Base-by-base conservation (phyloP, 345 rosid genomes). In the Psidium friedrichsthalianum region DNA sequence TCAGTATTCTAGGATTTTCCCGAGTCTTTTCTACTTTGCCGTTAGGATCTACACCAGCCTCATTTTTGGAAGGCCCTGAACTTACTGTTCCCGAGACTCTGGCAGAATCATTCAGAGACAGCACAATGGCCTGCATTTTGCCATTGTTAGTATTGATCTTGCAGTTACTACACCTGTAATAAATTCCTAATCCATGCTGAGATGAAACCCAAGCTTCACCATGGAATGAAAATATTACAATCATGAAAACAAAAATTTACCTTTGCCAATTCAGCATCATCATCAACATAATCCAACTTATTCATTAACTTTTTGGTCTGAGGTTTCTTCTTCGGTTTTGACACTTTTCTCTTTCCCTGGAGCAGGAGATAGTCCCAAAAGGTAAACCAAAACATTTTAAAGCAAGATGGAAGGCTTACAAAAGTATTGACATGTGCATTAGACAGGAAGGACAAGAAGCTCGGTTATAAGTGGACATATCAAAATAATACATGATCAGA, bases 91-190 rank as follows among this genome's bases (percentile, higher is more conserved):
- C 78, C 36, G 25, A 69, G 36, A 69, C 78, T 69, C 47, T 40
- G 0, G 78, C 86, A 85, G 91, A 87, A 84, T 90, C 93, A 87
- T 91, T 92, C 85, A 96, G 89, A 47, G 99, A 96, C 36, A 95
- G 95, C 36, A 96, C 92, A 86, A 94, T 91, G 74, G 98, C 98
- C 98, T 95, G 93, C 64, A 88, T 69, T 69, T 36, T 32, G 78
- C 47, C 47, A 69, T 42, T 69, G 25, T 69, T 2, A 9, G 20
- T 36, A 32, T 69, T 36, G 13, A 69, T 2, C 47, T 69, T 69
- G 0, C 3, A 1, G 78, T 69, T 69, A 36, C 44, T 36, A 21
- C 85, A 32, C 8, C 56, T 82, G 42, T 92, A 91, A 88, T 93
- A 56, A 61, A 84, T 86, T 52, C 87, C 78, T 69, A 69, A 9